Base-by-base conservation (phyloP, 2,329 filamentous ascomycete species). In the Epichloe aotearoae region DNA sequence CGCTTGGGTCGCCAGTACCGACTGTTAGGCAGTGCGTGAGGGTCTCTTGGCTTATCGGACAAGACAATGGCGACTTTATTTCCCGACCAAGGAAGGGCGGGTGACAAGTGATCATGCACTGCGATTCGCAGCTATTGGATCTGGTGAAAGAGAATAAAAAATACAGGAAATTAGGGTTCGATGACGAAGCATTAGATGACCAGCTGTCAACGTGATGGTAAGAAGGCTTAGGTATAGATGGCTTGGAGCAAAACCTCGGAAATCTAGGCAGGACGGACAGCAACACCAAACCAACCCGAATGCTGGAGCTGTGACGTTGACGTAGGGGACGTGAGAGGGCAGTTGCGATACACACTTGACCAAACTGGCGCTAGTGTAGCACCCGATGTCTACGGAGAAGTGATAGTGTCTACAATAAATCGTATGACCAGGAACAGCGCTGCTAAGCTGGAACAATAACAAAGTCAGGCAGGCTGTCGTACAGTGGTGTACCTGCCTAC, bases 301-400 rank as follows among this genome's bases (percentile, higher is more conserved):
- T 46, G 30, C 17, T 36, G 41, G 42, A 46, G 20, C 34, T 6
- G 48, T 50, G 48, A 50, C 48, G 48, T 40, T 50, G 45, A 20
- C 23, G 12, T 33, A 46, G 30, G 30, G 42, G 15, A 30, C 26
- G 11, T 30, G 26, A 8, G 8, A 30, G 40, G 48, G 48, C 47
- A 49, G 47, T 41, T 19, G 23, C 38, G 38, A 41, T 26, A 30
- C 26, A 30, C 26, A 30, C 26, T 30, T 10, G 26, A 30, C 26
- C 26, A 30, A 30, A 10, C 26, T 30, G 26, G 26, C 26, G 26
- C 26, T 30, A 30, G 26, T 30, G 26, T 3, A 30, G 26, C 4
- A 30, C 26, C 26, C 26, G 26, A 30, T 8, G 26, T 30, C 26
- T 30, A 30, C 26, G 26, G 26, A 30, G 8, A 10, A 26, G 23